Evolutionary conservation across 495 filamentous ascomycete genomes (phyloP).

Genomic region (Zalerion maritima): DNA sequence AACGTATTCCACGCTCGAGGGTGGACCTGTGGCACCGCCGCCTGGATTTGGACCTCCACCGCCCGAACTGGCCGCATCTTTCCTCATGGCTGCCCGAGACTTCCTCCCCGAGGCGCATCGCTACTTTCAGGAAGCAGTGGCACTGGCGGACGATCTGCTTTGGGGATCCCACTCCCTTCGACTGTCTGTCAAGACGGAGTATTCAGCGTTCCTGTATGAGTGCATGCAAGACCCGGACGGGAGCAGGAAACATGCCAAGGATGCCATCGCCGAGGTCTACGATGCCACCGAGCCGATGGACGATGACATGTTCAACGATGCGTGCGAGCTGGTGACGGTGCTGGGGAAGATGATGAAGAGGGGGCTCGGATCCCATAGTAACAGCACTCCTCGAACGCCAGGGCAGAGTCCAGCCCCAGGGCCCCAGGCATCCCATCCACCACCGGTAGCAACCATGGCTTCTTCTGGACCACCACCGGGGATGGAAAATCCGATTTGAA

Average conservation of each 20-base stretch:
- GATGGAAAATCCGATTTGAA: conserved; percentile 19
- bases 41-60: conserved; percentile 35
- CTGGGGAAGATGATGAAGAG: conserved; percentile 68
- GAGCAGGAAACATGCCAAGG: conserved; percentile 60
- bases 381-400: conserved; percentile 14
- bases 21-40: conserved; percentile 28
- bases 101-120: conserved; percentile 69
- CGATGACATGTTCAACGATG: conserved; percentile 73
- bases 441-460: conserved; percentile 6
- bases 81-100: conserved; percentile 65
- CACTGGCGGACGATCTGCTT: conserved; percentile 58
- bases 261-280: conserved; percentile 81
- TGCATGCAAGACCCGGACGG: conserved; percentile 69
- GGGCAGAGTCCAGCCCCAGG: conserved; percentile 7
- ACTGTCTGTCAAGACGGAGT: conserved; percentile 82
- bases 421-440: conserved; percentile 4
- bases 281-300: conserved; percentile 82
- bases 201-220: conserved; percentile 89
- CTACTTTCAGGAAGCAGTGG: conserved; percentile 64
- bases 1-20: too few relatives aligned
- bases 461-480: conserved; percentile 9
- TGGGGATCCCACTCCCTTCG: conserved; percentile 83
- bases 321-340: conserved; percentile 58
- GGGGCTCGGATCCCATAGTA: conserved; percentile 28
- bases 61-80: conserved; percentile 40